phyloP scores from a whole-genome alignment of 2,329 filamentous ascomycete species.

The Lecanoromycetidae sp. region DNA sequence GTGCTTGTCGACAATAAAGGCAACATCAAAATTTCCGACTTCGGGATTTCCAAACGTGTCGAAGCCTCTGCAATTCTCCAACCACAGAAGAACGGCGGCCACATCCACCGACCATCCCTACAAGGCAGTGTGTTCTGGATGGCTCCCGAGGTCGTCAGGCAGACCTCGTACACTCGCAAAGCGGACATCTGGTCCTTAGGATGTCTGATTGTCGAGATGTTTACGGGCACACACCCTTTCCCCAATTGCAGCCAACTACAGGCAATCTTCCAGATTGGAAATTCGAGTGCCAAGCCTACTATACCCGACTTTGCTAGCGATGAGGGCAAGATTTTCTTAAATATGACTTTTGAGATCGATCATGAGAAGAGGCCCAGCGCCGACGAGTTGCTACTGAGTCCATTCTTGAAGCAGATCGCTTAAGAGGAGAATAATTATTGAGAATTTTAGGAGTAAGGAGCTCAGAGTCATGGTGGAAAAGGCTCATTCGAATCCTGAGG shows the following conservation, averaged over 20 bases:
- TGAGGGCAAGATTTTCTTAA: constrained; percentile 72
- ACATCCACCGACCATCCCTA: constrained; percentile 55
- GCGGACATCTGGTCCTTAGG: constrained; percentile 98
- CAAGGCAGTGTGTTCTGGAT: constrained; percentile 99
- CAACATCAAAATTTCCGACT: constrained; percentile 97
- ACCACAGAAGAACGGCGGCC: constrained; percentile 29
- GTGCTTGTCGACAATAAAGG: constrained; percentile 98
- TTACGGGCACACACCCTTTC: constrained; percentile 92
- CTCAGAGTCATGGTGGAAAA: background rate
- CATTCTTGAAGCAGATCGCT: constrained; percentile 65
- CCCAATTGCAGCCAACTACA: constrained; percentile 94
- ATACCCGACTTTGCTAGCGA: constrained; percentile 76
- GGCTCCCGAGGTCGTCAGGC: constrained; percentile 96
- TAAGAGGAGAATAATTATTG: constrained; percentile 21
- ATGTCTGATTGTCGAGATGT: constrained; percentile 97
- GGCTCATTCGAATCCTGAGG: background rate
- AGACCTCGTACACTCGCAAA: constrained; percentile 95
- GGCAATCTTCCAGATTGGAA: constrained; percentile 97
- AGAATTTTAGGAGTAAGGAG: background rate
- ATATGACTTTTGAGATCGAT: constrained; percentile 88
- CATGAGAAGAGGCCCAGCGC: constrained; percentile 85
- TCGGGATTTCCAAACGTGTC: constrained; percentile 95
- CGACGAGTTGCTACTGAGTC: constrained; percentile 74
- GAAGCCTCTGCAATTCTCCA: constrained; percentile 74
- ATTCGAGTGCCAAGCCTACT: constrained; percentile 71